These are phyloP conservation scores for Pyracantha coccinea DNA, from an alignment of 331 rosid species.

Conservation along the genomic window DNA sequence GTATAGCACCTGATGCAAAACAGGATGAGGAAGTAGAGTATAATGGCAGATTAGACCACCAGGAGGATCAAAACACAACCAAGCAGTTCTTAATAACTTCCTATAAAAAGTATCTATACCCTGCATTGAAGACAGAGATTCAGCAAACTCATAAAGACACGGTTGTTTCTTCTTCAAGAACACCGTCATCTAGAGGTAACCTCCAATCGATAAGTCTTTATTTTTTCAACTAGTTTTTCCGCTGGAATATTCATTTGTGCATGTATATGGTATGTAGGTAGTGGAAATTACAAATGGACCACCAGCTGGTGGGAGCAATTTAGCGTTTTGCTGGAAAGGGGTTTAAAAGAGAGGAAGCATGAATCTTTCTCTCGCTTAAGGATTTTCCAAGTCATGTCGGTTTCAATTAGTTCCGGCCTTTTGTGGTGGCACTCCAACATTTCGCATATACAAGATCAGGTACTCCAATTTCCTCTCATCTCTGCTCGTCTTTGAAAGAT, in stretches of 20 bases:
- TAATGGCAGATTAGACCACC: constrained; percentile 38
- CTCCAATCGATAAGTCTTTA: too few species aligned
- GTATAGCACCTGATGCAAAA: constrained; percentile 61
- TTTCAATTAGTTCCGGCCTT: constrained; percentile 79
- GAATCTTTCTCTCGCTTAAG: constrained; percentile 84
- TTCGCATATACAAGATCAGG: constrained; percentile 89
- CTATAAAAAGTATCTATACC: constrained; percentile 57
- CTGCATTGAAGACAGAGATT: constrained; percentile 65
- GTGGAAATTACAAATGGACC: constrained; percentile 50
- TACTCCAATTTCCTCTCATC: constrained; percentile 8
- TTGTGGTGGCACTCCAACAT: constrained; percentile 84
- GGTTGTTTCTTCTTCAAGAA: constrained; percentile 12
- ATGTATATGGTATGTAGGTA: constrained; percentile 20
- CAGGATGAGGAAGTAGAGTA: constrained; percentile 42
- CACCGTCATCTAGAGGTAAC: constrained; percentile 42
- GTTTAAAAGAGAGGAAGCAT: constrained; percentile 73
- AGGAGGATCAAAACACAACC: constrained; percentile 53
- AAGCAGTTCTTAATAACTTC: constrained; percentile 65
- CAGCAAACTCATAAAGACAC: constrained; percentile 21
- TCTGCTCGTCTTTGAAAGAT: neutral
- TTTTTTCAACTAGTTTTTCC: neutral
- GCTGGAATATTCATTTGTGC: neutral
- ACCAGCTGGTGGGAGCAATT: constrained; percentile 91
- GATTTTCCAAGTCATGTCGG: constrained; percentile 91
- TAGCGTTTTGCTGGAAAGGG: constrained; percentile 66